A percentile compares a stretch with the other conserved stretches of the same genome.
phyloP scores from a whole-genome alignment of 805 yeast genomes.

The Cyberlindnera lachancei region DNA sequence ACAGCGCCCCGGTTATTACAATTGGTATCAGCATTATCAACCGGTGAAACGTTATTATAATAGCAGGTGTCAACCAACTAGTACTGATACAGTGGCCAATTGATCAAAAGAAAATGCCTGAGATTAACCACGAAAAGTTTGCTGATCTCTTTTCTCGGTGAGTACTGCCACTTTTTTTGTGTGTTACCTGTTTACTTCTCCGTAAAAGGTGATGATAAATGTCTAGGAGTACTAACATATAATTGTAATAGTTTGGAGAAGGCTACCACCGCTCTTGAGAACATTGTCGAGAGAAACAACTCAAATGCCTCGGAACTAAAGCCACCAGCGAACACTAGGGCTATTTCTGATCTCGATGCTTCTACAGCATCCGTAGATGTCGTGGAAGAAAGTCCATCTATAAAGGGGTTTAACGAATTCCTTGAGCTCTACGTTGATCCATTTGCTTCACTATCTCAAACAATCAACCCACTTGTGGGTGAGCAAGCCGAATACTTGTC shows the following conservation, averaged over 20 bases:
- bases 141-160: conserved; percentile 14
- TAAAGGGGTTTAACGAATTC: conserved; percentile 47
- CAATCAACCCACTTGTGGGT: conserved; percentile 49
- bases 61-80: too few species aligned
- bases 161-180: conserved; percentile 2
- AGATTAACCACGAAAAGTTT: conserved; percentile 12
- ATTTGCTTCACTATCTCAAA: conserved; percentile 44
- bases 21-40: too few species aligned
- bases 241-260: conserved; percentile 22
- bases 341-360: conserved; percentile 6
- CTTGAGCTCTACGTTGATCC: conserved; percentile 49
- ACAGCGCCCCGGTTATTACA: too few species aligned
- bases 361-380: conserved; percentile 6
- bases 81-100: too few species aligned
- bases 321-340: conserved; percentile 3
- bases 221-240: too few species aligned
- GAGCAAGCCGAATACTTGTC: conserved; percentile 44
- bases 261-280: conserved; percentile 22
- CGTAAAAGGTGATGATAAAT: too few species aligned
- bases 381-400: conserved; percentile 26
- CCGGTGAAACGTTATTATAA: too few species aligned
- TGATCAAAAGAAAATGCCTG: conserved; percentile 9
- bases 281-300: conserved; percentile 17
- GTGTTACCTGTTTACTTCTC: too few species aligned
- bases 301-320: background rate